phyloP scores from a whole-genome alignment of 192 early-diverging fungal genomes.

The Podila horticola region DNA sequence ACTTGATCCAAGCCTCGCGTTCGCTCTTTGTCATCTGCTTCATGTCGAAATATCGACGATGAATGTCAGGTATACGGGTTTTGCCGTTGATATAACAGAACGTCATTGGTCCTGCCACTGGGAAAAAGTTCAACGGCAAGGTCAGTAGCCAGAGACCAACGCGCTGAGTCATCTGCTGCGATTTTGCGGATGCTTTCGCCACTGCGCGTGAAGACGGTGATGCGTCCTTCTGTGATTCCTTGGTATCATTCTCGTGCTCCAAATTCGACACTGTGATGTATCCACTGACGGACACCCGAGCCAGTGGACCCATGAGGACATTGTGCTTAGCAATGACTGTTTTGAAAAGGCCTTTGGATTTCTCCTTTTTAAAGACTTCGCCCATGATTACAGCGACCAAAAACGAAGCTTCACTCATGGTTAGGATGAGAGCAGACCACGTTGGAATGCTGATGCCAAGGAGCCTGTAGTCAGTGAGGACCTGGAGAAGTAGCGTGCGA shows the following conservation, averaged over 20 bases:
- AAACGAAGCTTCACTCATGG: conserved; percentile 46
- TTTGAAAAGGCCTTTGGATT: conserved; percentile 38
- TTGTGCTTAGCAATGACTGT: conserved; percentile 28
- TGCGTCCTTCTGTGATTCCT: background rate
- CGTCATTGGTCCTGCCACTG: conserved; percentile 48
- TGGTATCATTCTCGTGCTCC: background rate
- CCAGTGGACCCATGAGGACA: conserved; percentile 33
- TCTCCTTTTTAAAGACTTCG: conserved; percentile 50
- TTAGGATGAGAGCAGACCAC: conserved; percentile 47
- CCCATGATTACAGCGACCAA: conserved; percentile 43
- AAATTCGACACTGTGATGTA: conserved; percentile 20
- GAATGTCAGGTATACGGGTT: conserved; percentile 44
- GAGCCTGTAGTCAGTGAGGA: conserved; percentile 21
- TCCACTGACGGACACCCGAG: conserved; percentile 20
- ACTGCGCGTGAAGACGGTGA: background rate
- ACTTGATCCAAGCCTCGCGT: conserved; percentile 44
- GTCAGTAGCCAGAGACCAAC: conserved; percentile 52
- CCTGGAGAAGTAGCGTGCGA: conserved; percentile 14
- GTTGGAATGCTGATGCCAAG: conserved; percentile 42
- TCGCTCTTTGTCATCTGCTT: conserved; percentile 44
- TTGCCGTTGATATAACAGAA: conserved; percentile 55
- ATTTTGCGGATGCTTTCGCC: conserved; percentile 12
- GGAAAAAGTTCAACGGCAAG: conserved; percentile 54
- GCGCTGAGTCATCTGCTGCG: conserved; percentile 32
- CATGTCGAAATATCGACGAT: conserved; percentile 57